These are phyloP conservation scores for Lactifluus hygrophoroides DNA, from an alignment of 768 basidiomycete genomes.

Conservation along the genomic window DNA sequence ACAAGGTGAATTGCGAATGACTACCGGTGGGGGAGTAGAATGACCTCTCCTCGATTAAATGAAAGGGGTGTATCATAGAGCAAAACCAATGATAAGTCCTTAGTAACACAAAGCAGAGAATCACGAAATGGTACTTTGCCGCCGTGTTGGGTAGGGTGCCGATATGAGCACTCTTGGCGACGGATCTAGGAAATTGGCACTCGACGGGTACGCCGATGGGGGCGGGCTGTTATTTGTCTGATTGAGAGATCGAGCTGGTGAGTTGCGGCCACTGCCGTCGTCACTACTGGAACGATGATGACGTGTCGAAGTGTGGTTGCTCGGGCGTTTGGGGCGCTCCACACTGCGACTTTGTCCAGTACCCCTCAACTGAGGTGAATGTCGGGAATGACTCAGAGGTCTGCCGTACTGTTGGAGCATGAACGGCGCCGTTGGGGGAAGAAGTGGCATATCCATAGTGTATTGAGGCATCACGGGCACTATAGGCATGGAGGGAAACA, in stretches of 20 bases:
- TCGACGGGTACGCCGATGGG: not conserved
- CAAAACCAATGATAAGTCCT: slow-evolving; percentile 3
- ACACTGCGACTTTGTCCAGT: slow-evolving; percentile 10
- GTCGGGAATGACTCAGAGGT: slow-evolving; percentile 6
- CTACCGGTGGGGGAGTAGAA: slow-evolving; percentile 3
- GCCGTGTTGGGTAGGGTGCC: not conserved
- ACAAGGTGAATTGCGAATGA: slow-evolving; percentile 7
- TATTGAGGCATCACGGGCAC: slow-evolving; percentile 18
- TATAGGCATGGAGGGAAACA: slow-evolving; percentile 9
- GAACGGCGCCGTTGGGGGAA: slow-evolving; percentile 21
- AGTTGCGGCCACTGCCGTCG: not conserved
- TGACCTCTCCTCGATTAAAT: slow-evolving; percentile 6
- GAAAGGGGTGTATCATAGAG: slow-evolving; percentile 9
- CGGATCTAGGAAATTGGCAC: not conserved
- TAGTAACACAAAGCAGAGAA: slow-evolving; percentile 8
- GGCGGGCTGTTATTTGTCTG: not conserved
- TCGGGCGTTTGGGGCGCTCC: slow-evolving; percentile 8
- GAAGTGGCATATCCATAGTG: slow-evolving; percentile 21
- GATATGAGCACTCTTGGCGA: not conserved
- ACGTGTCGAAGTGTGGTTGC: not conserved
- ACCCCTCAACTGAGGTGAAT: not conserved
- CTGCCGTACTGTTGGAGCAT: slow-evolving; percentile 19
- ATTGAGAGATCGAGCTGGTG: not conserved
- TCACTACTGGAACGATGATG: slow-evolving; percentile 19
- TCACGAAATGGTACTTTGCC: slow-evolving; percentile 11